Conservation (phyloP, 1,139 yeast genomes). For the Kurtzmaniella quercitrusa region DNA sequence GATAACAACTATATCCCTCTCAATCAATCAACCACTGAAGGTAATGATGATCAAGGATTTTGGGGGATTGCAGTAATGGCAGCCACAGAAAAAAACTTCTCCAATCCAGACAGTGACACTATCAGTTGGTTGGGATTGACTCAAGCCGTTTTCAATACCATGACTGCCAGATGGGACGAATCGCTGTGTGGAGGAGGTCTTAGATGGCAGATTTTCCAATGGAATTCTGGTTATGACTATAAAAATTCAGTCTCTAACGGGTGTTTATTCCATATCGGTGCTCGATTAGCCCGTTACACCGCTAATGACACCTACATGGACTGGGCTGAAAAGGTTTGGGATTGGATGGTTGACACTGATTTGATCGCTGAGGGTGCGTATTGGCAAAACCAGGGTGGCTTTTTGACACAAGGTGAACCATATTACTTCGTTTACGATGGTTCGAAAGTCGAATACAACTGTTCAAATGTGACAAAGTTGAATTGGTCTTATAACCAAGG, state of each 20-base stretch:
- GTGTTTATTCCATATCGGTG: slow-evolving; percentile 82
- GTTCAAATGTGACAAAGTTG: slow-evolving; percentile 52
- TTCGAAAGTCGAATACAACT: slow-evolving; percentile 58
- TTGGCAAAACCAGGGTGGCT: slow-evolving; percentile 18
- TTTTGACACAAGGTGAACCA: slow-evolving; percentile 7
- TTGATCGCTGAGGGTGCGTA: slow-evolving; percentile 47
- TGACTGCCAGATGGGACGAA: slow-evolving; percentile 85
- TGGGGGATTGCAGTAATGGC: slow-evolving; percentile 86
- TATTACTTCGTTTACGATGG: slow-evolving; percentile 66
- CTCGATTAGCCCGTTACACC: slow-evolving; percentile 82
- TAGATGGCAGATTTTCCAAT: slow-evolving; percentile 93
- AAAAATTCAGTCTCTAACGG: slow-evolving; percentile 91
- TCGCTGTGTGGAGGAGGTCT: slow-evolving; percentile 79
- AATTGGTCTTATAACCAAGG: slow-evolving; percentile 94
- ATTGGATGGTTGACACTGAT: slow-evolving; percentile 70
- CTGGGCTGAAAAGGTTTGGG: slow-evolving; percentile 76
- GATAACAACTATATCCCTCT: slow-evolving; percentile 69
- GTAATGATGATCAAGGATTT: slow-evolving; percentile 90
- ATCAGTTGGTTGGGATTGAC: slow-evolving; percentile 66
- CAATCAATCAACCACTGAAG: slow-evolving; percentile 74
- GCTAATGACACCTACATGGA: slow-evolving; percentile 68
- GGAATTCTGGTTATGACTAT: slow-evolving; percentile 93
- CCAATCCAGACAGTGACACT: slow-evolving; percentile 47
- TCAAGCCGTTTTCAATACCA: slow-evolving; percentile 83
- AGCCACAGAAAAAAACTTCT: slow-evolving; percentile 78